Percentiles rank a stretch among this genome's conserved stretches.
These are phyloP conservation scores for Colletotrichum sp. DNA, from an alignment of 2,329 filamentous ascomycete genomes.

Conservation along the genomic window DNA sequence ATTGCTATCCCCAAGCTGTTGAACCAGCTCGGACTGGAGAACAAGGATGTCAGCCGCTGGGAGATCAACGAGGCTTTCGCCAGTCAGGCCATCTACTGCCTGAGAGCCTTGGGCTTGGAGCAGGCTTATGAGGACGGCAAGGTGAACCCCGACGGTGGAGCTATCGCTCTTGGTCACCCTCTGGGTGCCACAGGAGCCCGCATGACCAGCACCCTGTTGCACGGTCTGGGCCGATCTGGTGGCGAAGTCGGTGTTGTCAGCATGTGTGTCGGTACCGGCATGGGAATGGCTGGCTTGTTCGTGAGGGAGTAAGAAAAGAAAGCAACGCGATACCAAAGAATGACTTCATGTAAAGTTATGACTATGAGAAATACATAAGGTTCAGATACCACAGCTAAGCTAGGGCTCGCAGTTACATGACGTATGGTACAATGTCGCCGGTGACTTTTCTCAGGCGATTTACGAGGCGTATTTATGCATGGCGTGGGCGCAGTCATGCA, in stretches of 20 bases:
- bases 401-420: background rate
- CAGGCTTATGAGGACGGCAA: constrained; percentile 65
- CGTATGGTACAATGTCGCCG: background rate
- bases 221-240: constrained; percentile 71
- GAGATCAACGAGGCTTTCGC: constrained; percentile 90
- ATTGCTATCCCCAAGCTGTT: constrained; percentile 85
- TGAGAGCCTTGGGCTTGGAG: constrained; percentile 73
- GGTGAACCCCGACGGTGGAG: constrained; percentile 92
- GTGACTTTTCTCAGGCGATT: background rate
- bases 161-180: constrained; percentile 92
- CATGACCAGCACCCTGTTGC: constrained; percentile 74
- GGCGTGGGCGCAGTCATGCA: background rate
- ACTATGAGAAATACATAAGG: background rate
- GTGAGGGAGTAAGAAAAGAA: constrained; percentile 60
- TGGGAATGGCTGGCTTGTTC: constrained; percentile 76
- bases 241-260: constrained; percentile 81
- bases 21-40: constrained; percentile 68
- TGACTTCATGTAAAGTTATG: background rate
- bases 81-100: constrained; percentile 71
- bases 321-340: background rate
- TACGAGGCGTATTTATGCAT: background rate
- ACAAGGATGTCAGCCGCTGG: constrained; percentile 80
- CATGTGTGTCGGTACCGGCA: constrained; percentile 89
- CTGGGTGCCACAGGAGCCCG: constrained; percentile 87
- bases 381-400: background rate